Base-by-base conservation (phyloP, 176 grass and related monocot species). In the Cocos nucifera region DNA sequence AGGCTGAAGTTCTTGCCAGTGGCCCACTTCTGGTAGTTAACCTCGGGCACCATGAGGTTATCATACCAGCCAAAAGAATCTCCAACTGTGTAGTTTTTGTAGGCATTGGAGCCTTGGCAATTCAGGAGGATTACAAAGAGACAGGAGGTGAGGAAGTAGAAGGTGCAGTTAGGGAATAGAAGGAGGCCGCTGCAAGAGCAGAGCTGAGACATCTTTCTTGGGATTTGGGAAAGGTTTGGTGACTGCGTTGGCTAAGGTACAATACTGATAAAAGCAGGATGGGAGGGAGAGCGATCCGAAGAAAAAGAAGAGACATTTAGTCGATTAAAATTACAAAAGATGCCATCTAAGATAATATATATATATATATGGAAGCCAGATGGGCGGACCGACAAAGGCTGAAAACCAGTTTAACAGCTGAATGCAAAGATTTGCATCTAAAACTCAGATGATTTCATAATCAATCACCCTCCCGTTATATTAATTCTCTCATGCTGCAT, bases 21-120 rank as follows among this genome's bases (percentile, higher is more conserved):
- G 14, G 88, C 84, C 93, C 93, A 98, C n/a, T 72, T 76, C 84
- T 98, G 84, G 70, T 98, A 98, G 57, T 88, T 77, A 9, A 92
- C 67, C 5, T 49, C 59, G 2, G 89, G 71, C n/a, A 56, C 59
- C 68, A 75, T 53, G 61, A 92, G 55, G 61, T 49, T 74, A 63
- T 92, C 93, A 60, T 88, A 98, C 93, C 93, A 98, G 17, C 93
- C 93, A 65, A 88, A 69, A 56, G 74, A 69, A 72, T 80, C 84
- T 56, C 93, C 93, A n/a, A 98, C 93, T n/a, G 93, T 92, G 81
- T 86, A 91, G 69, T 98, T 98, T 54, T 74, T 84, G 73, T 88
- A 92, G 0, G 81, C 93, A 0, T 73, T 17, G 56, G 67, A 58
- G 29, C 55, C 19, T 17, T 17, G 39, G 52, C 66, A 74, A 22